phyloP scores from a whole-genome alignment of 2,329 filamentous ascomycete genomes.

The Penicillium sp. region DNA sequence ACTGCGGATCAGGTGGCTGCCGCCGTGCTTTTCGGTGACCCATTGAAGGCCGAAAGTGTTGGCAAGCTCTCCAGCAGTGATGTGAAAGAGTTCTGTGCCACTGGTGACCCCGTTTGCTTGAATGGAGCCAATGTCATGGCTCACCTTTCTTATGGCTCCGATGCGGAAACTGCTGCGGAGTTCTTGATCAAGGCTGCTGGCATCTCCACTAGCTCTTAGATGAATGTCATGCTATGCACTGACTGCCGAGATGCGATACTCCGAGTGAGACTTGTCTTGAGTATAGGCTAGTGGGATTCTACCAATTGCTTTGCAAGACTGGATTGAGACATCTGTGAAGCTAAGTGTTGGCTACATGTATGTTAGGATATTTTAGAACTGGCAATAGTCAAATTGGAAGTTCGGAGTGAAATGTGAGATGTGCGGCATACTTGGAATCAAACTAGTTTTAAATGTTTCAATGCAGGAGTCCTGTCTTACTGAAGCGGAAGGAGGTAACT shows the following conservation, averaged over 20 bases:
- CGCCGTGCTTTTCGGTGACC: slow-evolving; percentile 49
- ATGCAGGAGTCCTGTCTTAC: neutral
- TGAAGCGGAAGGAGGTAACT: neutral
- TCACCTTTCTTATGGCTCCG: slow-evolving; percentile 42
- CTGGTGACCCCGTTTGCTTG: slow-evolving; percentile 53
- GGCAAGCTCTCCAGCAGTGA: slow-evolving; percentile 43
- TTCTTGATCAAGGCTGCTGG: slow-evolving; percentile 36
- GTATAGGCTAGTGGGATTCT: neutral
- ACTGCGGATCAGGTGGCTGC: slow-evolving; percentile 38
- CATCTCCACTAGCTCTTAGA: slow-evolving; percentile 1
- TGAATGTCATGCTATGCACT: neutral
- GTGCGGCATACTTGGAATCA: neutral
- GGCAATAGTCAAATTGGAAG: neutral
- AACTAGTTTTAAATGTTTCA: neutral
- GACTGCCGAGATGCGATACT: neutral
- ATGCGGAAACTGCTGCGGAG: slow-evolving; percentile 39
- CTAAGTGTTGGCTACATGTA: neutral
- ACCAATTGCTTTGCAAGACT: neutral
- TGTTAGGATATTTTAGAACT: neutral
- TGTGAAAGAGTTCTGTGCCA: slow-evolving; percentile 51
- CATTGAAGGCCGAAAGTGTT: slow-evolving; percentile 42
- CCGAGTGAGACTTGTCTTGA: neutral
- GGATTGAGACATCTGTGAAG: neutral
- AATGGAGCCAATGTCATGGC: slow-evolving; percentile 46
- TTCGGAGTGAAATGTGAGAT: neutral